phyloP scores from a whole-genome alignment of 192 early-diverging fungal species.

The Coemansia sp. region DNA sequence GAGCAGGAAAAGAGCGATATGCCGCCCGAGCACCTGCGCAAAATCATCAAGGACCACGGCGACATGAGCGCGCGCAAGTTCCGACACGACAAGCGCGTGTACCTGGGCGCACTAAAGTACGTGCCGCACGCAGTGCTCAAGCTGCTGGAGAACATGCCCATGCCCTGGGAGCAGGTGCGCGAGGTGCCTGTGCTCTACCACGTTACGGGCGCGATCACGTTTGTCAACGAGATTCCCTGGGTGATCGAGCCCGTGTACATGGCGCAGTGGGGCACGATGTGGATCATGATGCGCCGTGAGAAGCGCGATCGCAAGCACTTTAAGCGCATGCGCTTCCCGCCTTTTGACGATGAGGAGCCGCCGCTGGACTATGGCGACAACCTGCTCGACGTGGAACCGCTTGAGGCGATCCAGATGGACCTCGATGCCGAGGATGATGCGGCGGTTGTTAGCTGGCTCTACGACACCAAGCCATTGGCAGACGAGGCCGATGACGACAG shows the following conservation, averaged over 20 bases:
- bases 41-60: conserved; percentile 99
- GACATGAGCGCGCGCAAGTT: conserved; percentile 99
- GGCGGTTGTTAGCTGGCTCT: conserved; percentile 91
- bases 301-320: conserved; percentile 97
- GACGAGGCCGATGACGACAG: conserved; percentile 46
- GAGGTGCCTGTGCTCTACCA: conserved; percentile 97
- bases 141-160: conserved; percentile 99
- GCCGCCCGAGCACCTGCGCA: conserved; percentile 96
- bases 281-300: conserved; percentile 99
- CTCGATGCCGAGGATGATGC: conserved; percentile 93
- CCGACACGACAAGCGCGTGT: conserved; percentile 95
- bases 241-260: conserved; percentile 97
- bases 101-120: conserved; percentile 97
- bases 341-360: conserved; percentile 99
- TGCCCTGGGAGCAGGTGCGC: conserved; percentile 99
- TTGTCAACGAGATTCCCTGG: conserved; percentile 95
- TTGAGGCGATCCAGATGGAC: conserved; percentile 99
- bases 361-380: conserved; percentile 99
- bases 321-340: conserved; percentile 97
- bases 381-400: conserved; percentile 94
- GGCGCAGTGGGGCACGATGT: conserved; percentile 99
- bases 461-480: conserved; percentile 89
- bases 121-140: conserved; percentile 98
- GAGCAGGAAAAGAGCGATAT: conserved; percentile 94
- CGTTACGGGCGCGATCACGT: conserved; percentile 97